phyloP scores from a whole-genome alignment of 164 flowering plant species.

The Chloranthus sessilifolius region DNA sequence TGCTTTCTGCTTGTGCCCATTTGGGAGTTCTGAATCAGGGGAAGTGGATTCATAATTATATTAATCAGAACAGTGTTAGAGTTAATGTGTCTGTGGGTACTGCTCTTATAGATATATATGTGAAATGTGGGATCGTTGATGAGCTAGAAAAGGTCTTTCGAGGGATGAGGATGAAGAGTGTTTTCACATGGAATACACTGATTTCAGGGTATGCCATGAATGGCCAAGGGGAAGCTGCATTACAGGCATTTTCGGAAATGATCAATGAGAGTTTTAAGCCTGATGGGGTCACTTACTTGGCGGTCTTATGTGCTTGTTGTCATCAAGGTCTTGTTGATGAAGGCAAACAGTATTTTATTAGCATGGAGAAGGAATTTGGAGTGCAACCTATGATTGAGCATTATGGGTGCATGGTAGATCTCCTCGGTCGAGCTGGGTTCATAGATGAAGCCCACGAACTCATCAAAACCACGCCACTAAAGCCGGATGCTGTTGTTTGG shows the following conservation, averaged over 20 bases:
- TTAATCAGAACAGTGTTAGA: background rate
- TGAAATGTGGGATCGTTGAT: constrained; percentile 28
- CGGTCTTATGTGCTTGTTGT: constrained; percentile 13
- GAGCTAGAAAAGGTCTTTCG: constrained; percentile 8
- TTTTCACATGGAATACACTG: constrained; percentile 11
- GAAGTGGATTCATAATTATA: constrained; percentile 11
- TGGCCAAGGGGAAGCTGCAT: constrained; percentile 10
- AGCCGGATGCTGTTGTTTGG: constrained; percentile 8
- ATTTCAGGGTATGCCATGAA: constrained; percentile 12
- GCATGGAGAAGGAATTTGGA: constrained; percentile 5
- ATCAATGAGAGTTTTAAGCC: constrained; percentile 5
- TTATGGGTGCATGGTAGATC: constrained; percentile 14
- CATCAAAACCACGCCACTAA: constrained; percentile 2
- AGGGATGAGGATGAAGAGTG: constrained; percentile 3
- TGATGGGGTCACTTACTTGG: constrained; percentile 12
- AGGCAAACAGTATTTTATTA: background rate
- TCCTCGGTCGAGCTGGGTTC: constrained; percentile 5
- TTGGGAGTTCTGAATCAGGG: constrained; percentile 11
- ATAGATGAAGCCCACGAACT: constrained; percentile 2
- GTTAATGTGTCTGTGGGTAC: constrained; percentile 13
- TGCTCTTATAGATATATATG: constrained; percentile 40
- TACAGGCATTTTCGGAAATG: constrained; percentile 4
- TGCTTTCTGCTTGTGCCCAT: constrained; percentile 13
- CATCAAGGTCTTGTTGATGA: constrained; percentile 12
- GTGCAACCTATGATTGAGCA: constrained; percentile 3